These are phyloP conservation scores for Backusella macrospora DNA, from an alignment of 192 early-diverging fungal genomes.

Conservation along the genomic window DNA sequence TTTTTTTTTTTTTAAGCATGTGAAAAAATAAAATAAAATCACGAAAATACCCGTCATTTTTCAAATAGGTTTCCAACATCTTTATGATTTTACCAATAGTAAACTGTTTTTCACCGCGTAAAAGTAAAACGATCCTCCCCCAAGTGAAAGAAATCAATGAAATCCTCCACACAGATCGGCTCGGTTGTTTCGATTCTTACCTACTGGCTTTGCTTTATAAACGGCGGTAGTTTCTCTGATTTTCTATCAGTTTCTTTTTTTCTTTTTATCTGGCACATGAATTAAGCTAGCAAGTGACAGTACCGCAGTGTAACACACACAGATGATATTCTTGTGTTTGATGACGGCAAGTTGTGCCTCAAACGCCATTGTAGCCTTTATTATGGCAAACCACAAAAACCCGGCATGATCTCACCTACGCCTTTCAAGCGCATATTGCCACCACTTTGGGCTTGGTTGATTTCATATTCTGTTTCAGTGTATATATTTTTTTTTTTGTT, in stretches of 20 bases:
- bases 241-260: slow-evolving; percentile 85
- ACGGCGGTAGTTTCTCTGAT: slow-evolving; percentile 86
- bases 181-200: slow-evolving; percentile 77
- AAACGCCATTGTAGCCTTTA: slow-evolving; percentile 80
- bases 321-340: slow-evolving; percentile 95
- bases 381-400: slow-evolving; percentile 86
- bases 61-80: slow-evolving; percentile 49
- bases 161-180: slow-evolving; percentile 85
- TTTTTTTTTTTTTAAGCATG: neutral
- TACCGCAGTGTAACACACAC: slow-evolving; percentile 91
- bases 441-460: slow-evolving; percentile 71
- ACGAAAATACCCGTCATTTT: neutral
- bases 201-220: slow-evolving; percentile 90
- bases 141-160: slow-evolving; percentile 82
- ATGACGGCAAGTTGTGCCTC: slow-evolving; percentile 87
- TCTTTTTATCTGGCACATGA: slow-evolving; percentile 92
- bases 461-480: slow-evolving; percentile 83
- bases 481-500: neutral
- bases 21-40: neutral
- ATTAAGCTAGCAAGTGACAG: slow-evolving; percentile 77
- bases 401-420: slow-evolving; percentile 85
- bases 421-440: slow-evolving; percentile 92
- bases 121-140: slow-evolving; percentile 96
- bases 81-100: slow-evolving; percentile 95
- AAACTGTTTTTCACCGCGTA: slow-evolving; percentile 92